Percentiles rank a stretch among this genome's conserved stretches.
phyloP scores from a whole-genome alignment of 768 basidiomycete genomes.

The Tricholoma saponaceum region DNA sequence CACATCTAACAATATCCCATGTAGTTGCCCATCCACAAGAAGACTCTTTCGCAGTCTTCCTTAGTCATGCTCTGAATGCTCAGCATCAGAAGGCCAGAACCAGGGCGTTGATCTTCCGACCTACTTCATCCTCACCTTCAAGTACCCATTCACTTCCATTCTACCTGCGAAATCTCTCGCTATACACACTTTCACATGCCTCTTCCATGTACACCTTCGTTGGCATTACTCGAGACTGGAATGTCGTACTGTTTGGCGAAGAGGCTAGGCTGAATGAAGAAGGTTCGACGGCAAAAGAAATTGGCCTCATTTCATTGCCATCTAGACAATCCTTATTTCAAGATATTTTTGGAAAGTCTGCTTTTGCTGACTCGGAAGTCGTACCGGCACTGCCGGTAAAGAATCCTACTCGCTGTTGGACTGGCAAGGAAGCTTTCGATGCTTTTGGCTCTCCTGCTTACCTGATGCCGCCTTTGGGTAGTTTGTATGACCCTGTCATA shows the following conservation, averaged over 20 bases:
- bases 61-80: slow-evolving; percentile 23
- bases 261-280: slow-evolving; percentile 35
- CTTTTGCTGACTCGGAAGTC: slow-evolving; percentile 39
- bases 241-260: slow-evolving; percentile 68
- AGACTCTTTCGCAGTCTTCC: slow-evolving; percentile 59
- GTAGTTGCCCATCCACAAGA: slow-evolving; percentile 54
- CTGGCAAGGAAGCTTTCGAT: slow-evolving; percentile 37
- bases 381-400: slow-evolving; percentile 9
- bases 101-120: slow-evolving; percentile 44
- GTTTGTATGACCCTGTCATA: slow-evolving; percentile 61
- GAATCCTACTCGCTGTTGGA: slow-evolving; percentile 11
- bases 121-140: slow-evolving; percentile 41
- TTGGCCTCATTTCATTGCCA: slow-evolving; percentile 22
- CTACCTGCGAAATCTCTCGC: slow-evolving; percentile 46
- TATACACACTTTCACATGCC: slow-evolving; percentile 26
- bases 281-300: slow-evolving; percentile 36
- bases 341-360: slow-evolving; percentile 85
- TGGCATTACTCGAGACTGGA: slow-evolving; percentile 66
- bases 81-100: slow-evolving; percentile 26
- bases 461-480: slow-evolving; percentile 69
- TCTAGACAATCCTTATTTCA: slow-evolving; percentile 68
- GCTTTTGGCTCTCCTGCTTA: slow-evolving; percentile 71
- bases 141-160: slow-evolving; percentile 53
- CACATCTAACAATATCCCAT: slow-evolving; percentile 30
- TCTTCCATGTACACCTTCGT: slow-evolving; percentile 50